Base-by-base conservation (phyloP, 2,329 filamentous ascomycete species). In the Monosporascus sp. region DNA sequence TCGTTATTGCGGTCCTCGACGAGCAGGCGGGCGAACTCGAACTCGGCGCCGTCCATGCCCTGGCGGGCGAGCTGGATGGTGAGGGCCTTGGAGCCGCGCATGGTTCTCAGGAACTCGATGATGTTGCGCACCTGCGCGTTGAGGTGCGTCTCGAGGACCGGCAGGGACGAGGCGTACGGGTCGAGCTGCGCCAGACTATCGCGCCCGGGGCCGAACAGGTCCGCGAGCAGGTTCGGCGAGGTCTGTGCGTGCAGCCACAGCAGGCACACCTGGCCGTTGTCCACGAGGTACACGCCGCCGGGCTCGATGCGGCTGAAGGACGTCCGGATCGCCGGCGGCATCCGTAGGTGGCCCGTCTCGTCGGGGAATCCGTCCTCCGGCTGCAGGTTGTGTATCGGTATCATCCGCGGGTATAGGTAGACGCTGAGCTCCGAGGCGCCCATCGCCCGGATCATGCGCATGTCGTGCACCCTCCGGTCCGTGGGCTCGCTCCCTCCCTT, bases 1-100 rank as follows among this genome's bases (percentile, higher is more conserved):
- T 99, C 94, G 62, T 96, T 96, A 70, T 97, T 97, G 60, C 94
- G 83, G 68, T 99, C 94, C 73, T 99, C 94, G 35, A 96, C 85
- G 60, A 99, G 72, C 72, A 95, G 78, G 51, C 92, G 79, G 7
- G 94, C 94, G 76, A 97, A 99, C 71, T 99, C 94, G 65, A 91
- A 97, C 71, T 99, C 94, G 3, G 92, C 90, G 1, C 94, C 94
- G 66, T 99, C 94, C 4, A 97, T 79, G 0, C 92, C 92, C 72
- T 97, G 94, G 54, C 94, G 77, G 7, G 94, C 94, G 48, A 99
- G 78, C 72, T 97, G 94, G 48, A 99, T 82, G 1, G 90, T 90
- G 55, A 96, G 75, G 22, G 89, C 90, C 74, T 97, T 97, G 56
- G 87, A 91, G 9, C 92, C 91, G 41, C 94, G 84, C 65, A 88